A percentile compares a stretch with the other conserved stretches of the same genome.
Evolutionary conservation across 164 flowering plant genomes (phyloP).

Genomic region (Berberis thunbergii): DNA sequence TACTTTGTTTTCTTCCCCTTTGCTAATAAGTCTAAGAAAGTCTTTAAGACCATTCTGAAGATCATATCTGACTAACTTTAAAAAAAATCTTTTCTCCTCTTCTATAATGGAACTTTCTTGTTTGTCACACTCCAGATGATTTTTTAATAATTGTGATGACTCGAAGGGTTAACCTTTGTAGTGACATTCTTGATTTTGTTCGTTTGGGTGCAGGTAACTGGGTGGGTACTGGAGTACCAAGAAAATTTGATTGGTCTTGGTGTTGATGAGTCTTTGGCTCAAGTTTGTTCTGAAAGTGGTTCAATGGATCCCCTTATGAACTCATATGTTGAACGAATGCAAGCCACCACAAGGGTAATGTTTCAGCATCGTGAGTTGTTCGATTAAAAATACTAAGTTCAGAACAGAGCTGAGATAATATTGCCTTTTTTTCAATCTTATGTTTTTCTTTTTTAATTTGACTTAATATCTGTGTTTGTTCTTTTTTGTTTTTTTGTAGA

Average conservation of each 20-base stretch:
- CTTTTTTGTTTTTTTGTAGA: conserved; percentile 29
- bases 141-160: too few species aligned
- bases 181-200: neutral
- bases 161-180: too few species aligned
- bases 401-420: too few species aligned
- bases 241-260: conserved; percentile 90
- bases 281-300: conserved; percentile 99
- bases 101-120: too few species aligned
- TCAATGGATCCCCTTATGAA: conserved; percentile 99
- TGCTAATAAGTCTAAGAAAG: too few species aligned
- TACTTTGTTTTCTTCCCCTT: too few species aligned
- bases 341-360: conserved; percentile 84
- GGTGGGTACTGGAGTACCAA: conserved; percentile 99
- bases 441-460: neutral
- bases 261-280: conserved; percentile 95
- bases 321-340: conserved; percentile 97
- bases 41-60: too few species aligned
- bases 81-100: too few species aligned
- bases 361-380: neutral
- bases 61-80: too few species aligned
- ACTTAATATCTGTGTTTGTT: too few species aligned
- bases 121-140: too few species aligned
- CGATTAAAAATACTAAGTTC: neutral
- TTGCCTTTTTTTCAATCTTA: neutral
- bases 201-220: conserved; percentile 58